Percentiles rank a stretch among this genome's conserved stretches.
These are phyloP conservation scores for sweet orange (Citrus sinensis) DNA, from an alignment of 345 rosid species.

Conservation along the genomic window DVS_A1.0 CM039169.1:23453001-23453500, in stretches of 20 bases:
- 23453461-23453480: conserved; percentile 76
- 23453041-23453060: background rate
- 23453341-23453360: conserved; percentile 13
- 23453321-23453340: conserved; percentile 41
- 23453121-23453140: conserved; percentile 22
- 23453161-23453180: conserved; percentile 24
- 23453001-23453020: background rate
- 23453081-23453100: conserved; percentile 12
- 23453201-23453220: too few species aligned
- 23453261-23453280: background rate
- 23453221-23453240: background rate
- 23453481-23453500: conserved; percentile 23
- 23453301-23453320: conserved; percentile 14
- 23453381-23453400: conserved; percentile 37
- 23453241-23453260: conserved; percentile 10
- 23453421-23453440: conserved; percentile 25
- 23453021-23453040: conserved; percentile 20
- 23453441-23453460: conserved; percentile 27
- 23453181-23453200: conserved; percentile 7
- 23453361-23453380: background rate
- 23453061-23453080: background rate
- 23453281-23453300: conserved; percentile 25
- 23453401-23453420: conserved; percentile 28
- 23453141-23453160: conserved; percentile 10
- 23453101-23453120: conserved; percentile 37